These are phyloP conservation scores for Psidium guajava DNA, from an alignment of 345 rosid genomes.

Conservation along the genomic window DNA sequence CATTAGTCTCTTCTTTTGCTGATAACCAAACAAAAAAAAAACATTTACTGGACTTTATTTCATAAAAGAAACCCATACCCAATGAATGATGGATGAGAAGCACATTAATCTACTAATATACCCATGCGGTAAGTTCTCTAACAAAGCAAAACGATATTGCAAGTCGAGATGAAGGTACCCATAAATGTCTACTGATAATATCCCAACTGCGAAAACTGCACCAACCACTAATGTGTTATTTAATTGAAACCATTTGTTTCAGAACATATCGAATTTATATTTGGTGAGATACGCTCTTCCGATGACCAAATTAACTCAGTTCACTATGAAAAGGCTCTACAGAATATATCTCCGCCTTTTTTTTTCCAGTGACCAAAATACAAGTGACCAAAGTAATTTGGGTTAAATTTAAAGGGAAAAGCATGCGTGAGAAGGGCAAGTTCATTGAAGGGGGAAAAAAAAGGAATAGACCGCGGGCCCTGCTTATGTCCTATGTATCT, in stretches of 20 bases:
- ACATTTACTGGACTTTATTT: background rate
- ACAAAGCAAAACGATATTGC: background rate
- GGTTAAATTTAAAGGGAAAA: background rate
- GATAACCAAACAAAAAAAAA: background rate
- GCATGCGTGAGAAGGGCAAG: background rate
- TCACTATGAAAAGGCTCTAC: background rate
- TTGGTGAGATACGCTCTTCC: background rate
- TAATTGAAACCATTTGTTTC: background rate
- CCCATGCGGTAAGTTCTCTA: background rate
- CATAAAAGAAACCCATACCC: background rate
- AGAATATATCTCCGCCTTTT: background rate
- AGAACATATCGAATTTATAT: background rate
- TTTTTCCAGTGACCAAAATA: background rate
- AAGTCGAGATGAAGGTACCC: background rate
- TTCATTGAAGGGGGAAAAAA: background rate
- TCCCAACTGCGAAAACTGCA: background rate
- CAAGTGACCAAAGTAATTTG: background rate
- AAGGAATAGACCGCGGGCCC: too few relatives aligned
- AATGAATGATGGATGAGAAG: background rate
- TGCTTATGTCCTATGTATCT: background rate
- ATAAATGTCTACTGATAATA: background rate
- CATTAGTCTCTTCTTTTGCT: slow-evolving; percentile 95
- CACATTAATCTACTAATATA: background rate
- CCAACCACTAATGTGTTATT: background rate
- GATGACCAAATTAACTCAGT: background rate